These are phyloP conservation scores for Gynochthodes officinalis DNA, from an alignment of 257 asterid species.

Conservation along the genomic window DNA sequence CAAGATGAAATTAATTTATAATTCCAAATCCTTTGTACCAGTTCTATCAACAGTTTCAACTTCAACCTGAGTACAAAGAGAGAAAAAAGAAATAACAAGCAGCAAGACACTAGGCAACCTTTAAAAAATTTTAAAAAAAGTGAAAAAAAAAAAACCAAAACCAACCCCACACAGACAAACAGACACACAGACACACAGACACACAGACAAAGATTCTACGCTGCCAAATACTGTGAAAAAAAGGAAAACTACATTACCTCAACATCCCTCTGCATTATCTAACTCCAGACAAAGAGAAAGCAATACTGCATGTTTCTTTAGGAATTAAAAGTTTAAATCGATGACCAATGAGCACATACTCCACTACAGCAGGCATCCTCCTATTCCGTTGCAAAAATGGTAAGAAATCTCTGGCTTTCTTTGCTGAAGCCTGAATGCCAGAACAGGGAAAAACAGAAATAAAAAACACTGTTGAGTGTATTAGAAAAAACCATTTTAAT, in stretches of 20 bases:
- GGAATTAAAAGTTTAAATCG: slow-evolving; percentile 81
- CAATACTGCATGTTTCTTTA: slow-evolving; percentile 91
- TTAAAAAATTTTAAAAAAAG: no score
- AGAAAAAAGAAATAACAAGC: slow-evolving; percentile 11
- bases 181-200: no score
- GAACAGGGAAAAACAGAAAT: not conserved
- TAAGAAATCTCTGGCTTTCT: slow-evolving; percentile 85
- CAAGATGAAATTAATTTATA: no score
- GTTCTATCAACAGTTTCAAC: slow-evolving; percentile 96
- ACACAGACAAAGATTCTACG: no score
- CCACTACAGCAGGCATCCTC: slow-evolving; percentile 92
- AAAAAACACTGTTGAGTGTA: not conserved
- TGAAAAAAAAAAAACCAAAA: no score
- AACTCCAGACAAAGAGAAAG: slow-evolving; percentile 91
- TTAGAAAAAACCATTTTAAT: not conserved
- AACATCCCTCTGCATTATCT: slow-evolving; percentile 99
- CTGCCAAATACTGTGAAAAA: not conserved
- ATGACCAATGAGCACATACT: slow-evolving; percentile 96
- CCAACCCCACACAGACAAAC: no score
- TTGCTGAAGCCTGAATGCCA: slow-evolving; percentile 57
- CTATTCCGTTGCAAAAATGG: slow-evolving; percentile 84
- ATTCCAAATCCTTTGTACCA: no score
- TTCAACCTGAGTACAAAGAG: slow-evolving; percentile 54
- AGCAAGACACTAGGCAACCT: no score
- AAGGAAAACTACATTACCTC: slow-evolving; percentile 51